A percentile compares a stretch with the other conserved stretches of the same genome.
These are phyloP conservation scores for Wickerhamomyces alni DNA, from an alignment of 805 yeast species.

Conservation along the genomic window DNA sequence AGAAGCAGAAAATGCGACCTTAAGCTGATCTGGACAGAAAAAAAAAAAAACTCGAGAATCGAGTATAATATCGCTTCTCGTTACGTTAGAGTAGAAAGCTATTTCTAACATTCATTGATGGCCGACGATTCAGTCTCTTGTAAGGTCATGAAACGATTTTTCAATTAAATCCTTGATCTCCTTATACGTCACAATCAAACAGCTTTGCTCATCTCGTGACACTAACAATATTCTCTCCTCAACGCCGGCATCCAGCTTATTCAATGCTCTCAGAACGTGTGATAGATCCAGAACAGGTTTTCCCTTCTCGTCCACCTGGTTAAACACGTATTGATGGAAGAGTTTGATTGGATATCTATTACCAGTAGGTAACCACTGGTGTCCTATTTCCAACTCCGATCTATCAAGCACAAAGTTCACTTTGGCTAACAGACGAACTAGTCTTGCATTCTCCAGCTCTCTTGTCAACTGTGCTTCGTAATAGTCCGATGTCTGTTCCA, in stretches of 20 bases:
- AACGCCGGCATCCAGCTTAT: conserved; percentile 88
- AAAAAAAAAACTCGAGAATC: no score
- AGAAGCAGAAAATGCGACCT: no score
- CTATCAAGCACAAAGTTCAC: conserved; percentile 72
- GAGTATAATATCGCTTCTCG: no score
- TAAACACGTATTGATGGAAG: conserved; percentile 82
- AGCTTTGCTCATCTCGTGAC: conserved; percentile 78
- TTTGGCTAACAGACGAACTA: conserved; percentile 78
- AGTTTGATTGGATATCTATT: conserved; percentile 65
- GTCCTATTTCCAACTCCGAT: conserved; percentile 54
- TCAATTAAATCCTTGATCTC: conserved; percentile 73
- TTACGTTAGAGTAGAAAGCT: no score
- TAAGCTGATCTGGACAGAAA: no score
- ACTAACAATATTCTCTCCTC: conserved; percentile 79
- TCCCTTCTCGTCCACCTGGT: conserved; percentile 74
- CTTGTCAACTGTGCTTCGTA: conserved; percentile 55
- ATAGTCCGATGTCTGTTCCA: conserved; percentile 48
- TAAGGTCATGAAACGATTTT: conserved; percentile 49
- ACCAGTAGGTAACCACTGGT: conserved; percentile 70
- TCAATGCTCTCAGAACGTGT: conserved; percentile 70
- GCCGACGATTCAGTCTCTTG: conserved; percentile 5
- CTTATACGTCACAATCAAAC: conserved; percentile 79
- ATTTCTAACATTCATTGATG: not conserved
- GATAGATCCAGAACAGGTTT: conserved; percentile 75
- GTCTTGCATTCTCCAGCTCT: conserved; percentile 84